Percentiles rank a stretch among this genome's conserved stretches.
These are phyloP conservation scores for Boletellus emodensis DNA, from an alignment of 768 basidiomycete species.

Conservation along the genomic window DNA sequence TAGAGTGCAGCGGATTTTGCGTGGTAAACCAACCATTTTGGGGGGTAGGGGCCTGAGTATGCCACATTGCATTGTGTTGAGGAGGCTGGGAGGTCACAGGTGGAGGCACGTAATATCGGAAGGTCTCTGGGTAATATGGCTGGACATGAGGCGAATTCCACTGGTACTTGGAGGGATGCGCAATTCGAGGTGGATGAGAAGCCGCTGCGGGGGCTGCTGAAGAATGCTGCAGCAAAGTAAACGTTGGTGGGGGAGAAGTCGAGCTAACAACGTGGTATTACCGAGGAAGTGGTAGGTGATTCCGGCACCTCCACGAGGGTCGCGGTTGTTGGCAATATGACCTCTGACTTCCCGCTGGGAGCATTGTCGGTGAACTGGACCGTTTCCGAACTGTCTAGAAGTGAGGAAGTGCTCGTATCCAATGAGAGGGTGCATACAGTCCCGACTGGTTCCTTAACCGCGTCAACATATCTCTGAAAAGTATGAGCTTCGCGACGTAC, in stretches of 20 bases:
- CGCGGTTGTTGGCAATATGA: constrained; percentile 31
- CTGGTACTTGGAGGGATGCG: constrained; percentile 2
- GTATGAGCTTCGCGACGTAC: not conserved
- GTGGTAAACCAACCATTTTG: constrained; percentile 10
- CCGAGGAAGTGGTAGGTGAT: constrained; percentile 9
- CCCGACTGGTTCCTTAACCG: constrained; percentile 12
- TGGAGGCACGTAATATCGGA: constrained; percentile 5
- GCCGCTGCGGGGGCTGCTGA: not conserved
- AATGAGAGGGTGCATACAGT: constrained; percentile 12
- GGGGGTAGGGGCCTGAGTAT: constrained; percentile 1
- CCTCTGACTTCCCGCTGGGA: constrained; percentile 13
- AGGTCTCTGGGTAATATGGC: not conserved
- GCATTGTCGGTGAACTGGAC: constrained; percentile 13
- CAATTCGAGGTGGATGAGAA: constrained; percentile 1
- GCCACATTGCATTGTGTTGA: not conserved
- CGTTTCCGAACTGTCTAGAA: constrained; percentile 9
- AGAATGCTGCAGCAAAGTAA: constrained; percentile 10
- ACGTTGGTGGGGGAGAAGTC: constrained; percentile 4
- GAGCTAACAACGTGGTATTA: constrained; percentile 5
- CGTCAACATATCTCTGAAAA: constrained; percentile 19
- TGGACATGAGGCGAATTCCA: constrained; percentile 1
- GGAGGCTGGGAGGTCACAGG: too few species aligned
- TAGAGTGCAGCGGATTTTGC: constrained; percentile 7
- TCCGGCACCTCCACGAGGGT: constrained; percentile 34
- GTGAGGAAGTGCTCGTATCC: not conserved